A percentile compares a stretch with the other conserved stretches of the same genome.
phyloP scores from a whole-genome alignment of 768 basidiomycete genomes.

The Rossbeevera mucosa region DNA sequence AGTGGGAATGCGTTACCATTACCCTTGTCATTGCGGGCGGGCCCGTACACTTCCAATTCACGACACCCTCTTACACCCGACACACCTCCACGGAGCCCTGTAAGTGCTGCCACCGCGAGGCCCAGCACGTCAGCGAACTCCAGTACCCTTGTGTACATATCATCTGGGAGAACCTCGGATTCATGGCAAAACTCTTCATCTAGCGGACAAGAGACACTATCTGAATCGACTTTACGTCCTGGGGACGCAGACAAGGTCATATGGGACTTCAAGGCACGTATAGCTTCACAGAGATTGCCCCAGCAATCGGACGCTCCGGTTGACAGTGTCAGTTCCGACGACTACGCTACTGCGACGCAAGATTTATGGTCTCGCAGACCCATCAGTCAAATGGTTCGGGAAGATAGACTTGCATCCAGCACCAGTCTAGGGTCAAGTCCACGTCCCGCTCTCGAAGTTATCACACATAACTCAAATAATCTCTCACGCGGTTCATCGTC shows the following conservation, averaged over 20 bases:
- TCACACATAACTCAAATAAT: constrained; percentile 19
- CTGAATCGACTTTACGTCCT: constrained; percentile 32
- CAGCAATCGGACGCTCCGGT: constrained; percentile 16
- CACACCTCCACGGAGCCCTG: constrained; percentile 60
- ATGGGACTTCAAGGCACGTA: constrained; percentile 24
- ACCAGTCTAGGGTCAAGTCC: constrained; percentile 18
- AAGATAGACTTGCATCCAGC: constrained; percentile 15
- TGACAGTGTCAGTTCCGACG: constrained; percentile 25
- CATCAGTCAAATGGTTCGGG: constrained; percentile 25
- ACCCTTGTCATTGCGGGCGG: constrained; percentile 26
- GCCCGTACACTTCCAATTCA: constrained; percentile 21
- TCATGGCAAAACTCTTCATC: constrained; percentile 24
- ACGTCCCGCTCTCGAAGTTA: constrained; percentile 30
- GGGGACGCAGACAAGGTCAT: constrained; percentile 30
- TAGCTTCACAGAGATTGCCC: constrained; percentile 14
- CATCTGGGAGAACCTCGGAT: constrained; percentile 27
- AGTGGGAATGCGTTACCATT: constrained; percentile 23
- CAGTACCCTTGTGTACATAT: constrained; percentile 21
- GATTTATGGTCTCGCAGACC: constrained; percentile 32
- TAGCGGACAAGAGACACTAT: constrained; percentile 31
- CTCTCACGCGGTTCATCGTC: constrained; percentile 14
- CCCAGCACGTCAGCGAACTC: constrained; percentile 33
- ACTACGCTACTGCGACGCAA: constrained; percentile 28
- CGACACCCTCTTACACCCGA: constrained; percentile 39
- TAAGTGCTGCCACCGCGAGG: constrained; percentile 47